A percentile compares a stretch with the other conserved stretches of the same genome.
These are phyloP conservation scores for Medicago lupulina DNA, from an alignment of 306 rosid genomes.

Conservation along the genomic window DNA sequence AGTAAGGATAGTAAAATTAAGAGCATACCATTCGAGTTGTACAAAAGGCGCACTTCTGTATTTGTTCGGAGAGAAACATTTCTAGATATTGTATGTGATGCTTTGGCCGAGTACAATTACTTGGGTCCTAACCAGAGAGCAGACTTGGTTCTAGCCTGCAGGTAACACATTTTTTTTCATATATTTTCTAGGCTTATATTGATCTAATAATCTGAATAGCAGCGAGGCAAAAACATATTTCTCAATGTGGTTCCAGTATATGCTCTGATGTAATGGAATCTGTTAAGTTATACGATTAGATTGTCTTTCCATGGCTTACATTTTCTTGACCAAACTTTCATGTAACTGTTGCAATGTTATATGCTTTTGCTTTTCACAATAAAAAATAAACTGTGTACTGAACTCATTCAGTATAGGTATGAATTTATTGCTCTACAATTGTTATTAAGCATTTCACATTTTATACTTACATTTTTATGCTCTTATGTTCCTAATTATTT, in stretches of 20 bases:
- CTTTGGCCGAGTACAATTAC: slow-evolving; percentile 86
- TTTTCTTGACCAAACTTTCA: slow-evolving; percentile 23
- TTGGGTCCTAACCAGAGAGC: slow-evolving; percentile 91
- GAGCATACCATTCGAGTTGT: slow-evolving; percentile 78
- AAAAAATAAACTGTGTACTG: slow-evolving; percentile 2
- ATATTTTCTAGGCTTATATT: slow-evolving; percentile 28
- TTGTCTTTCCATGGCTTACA: slow-evolving; percentile 24
- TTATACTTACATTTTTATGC: no score
- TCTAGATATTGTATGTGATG: slow-evolving; percentile 77
- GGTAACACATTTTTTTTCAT: slow-evolving; percentile 56
- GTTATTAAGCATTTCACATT: background rate
- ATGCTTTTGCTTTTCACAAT: background rate
- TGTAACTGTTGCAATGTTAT: background rate
- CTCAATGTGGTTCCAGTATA: slow-evolving; percentile 1
- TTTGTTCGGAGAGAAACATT: slow-evolving; percentile 68
- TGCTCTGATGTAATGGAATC: slow-evolving; percentile 14
- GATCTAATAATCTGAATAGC: slow-evolving; percentile 20
- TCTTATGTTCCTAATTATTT: slow-evolving; percentile 16
- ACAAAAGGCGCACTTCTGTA: slow-evolving; percentile 79
- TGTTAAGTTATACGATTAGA: background rate
- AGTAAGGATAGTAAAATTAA: slow-evolving; percentile 50
- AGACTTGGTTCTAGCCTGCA: slow-evolving; percentile 87
- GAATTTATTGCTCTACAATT: slow-evolving; percentile 20
- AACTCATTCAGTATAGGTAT: slow-evolving; percentile 5
- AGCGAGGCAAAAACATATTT: background rate